Percentiles rank a stretch among this genome's conserved stretches.
These are phyloP conservation scores for Camelina sativa DNA, from an alignment of 345 rosid species.

Conservation along the genomic window DNA sequence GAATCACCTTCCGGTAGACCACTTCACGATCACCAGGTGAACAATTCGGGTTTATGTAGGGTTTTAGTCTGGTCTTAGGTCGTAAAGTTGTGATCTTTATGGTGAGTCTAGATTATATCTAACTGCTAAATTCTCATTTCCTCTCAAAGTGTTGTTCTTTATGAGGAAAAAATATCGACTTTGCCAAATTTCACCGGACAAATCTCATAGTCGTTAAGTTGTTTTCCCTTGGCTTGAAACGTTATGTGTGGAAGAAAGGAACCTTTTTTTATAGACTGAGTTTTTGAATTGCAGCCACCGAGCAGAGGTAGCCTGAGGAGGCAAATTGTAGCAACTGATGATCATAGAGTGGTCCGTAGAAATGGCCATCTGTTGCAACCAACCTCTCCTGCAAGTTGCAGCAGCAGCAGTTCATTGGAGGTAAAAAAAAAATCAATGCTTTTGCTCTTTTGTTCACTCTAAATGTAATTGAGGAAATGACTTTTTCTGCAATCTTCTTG, in stretches of 20 bases:
- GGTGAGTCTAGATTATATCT: neutral
- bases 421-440: slow-evolving; percentile 41
- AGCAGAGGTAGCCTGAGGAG: slow-evolving; percentile 52
- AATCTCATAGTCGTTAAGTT: neutral
- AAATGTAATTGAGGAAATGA: neutral
- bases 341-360: slow-evolving; percentile 41
- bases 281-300: slow-evolving; percentile 52
- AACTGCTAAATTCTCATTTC: neutral
- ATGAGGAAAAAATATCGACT: neutral
- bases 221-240: neutral
- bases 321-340: slow-evolving; percentile 37
- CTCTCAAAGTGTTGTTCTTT: neutral
- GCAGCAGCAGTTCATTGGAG: slow-evolving; percentile 63
- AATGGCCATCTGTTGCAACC: slow-evolving; percentile 42
- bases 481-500: neutral
- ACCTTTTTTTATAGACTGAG: neutral
- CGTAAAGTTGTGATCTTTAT: slow-evolving; percentile 28
- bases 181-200: neutral
- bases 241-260: neutral
- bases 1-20: slow-evolving; percentile 39
- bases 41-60: slow-evolving; percentile 37
- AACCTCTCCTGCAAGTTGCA: slow-evolving; percentile 59
- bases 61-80: slow-evolving; percentile 19
- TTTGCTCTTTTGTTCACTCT: neutral
- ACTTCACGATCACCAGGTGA: slow-evolving; percentile 53